phyloP scores from a whole-genome alignment of 2,329 filamentous ascomycete genomes.

The Tolypocladium ovalisporum region DNA sequence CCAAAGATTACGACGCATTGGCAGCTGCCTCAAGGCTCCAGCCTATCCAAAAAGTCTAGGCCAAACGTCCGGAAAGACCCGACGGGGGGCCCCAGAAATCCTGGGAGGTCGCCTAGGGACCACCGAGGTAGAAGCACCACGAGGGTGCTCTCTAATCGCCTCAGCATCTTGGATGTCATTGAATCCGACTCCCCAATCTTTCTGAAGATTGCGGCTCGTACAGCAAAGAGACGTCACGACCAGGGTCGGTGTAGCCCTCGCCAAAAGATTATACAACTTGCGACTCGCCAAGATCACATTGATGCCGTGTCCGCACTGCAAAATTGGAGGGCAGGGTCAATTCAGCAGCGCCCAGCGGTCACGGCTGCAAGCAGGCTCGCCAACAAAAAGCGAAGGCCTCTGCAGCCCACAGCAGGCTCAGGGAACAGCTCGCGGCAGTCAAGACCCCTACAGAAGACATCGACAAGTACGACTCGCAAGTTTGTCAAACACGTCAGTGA shows the following conservation, averaged over 20 bases:
- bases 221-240: conserved; percentile 33
- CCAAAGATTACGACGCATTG: conserved; percentile 20
- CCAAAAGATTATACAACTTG: conserved; percentile 48
- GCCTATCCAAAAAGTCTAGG: not conserved
- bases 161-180: conserved; percentile 52
- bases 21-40: not conserved
- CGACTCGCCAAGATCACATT: conserved; percentile 47
- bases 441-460: not conserved
- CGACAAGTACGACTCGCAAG: conserved; percentile 9
- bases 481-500: conserved; percentile 18
- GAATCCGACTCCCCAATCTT: conserved; percentile 43
- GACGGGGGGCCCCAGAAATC: conserved; percentile 3
- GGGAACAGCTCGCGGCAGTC: conserved; percentile 8
- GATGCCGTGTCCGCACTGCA: conserved; percentile 43
- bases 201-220: conserved; percentile 49
- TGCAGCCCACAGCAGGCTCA: conserved; percentile 11
- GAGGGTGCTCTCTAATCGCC: conserved; percentile 20
- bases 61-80: not conserved
- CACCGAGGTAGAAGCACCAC: not conserved
- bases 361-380: conserved; percentile 11
- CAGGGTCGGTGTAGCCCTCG: conserved; percentile 44
- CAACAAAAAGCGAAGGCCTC: conserved; percentile 2
- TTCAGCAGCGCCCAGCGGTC: conserved; percentile 29
- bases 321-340: conserved; percentile 44
- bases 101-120: conserved; percentile 6